Evolutionary conservation across 2,329 filamentous ascomycete species (phyloP).

Genomic region (Pseudogymnoascus sp.): DNA sequence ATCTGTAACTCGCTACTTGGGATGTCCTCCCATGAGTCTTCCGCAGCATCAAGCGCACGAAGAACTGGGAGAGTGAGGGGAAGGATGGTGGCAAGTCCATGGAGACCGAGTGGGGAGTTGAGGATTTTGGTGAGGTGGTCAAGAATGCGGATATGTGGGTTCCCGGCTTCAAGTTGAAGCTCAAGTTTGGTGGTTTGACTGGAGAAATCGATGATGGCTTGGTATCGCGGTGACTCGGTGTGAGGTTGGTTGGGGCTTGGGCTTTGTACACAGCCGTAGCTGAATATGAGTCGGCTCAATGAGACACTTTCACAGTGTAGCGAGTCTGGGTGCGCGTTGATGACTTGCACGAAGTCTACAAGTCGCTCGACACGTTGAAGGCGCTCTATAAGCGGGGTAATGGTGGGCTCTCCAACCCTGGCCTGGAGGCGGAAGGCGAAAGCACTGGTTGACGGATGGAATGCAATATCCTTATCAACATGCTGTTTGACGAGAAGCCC

Average conservation of each 20-base stretch:
- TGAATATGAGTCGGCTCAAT: constrained; percentile 56
- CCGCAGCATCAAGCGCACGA: constrained; percentile 50
- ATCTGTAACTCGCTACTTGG: constrained; percentile 40
- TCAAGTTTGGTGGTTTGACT: constrained; percentile 38
- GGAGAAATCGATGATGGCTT: constrained; percentile 50
- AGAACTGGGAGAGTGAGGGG: constrained; percentile 57
- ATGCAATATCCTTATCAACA: constrained; percentile 27
- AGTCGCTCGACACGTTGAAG: constrained; percentile 56
- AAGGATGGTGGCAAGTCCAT: constrained; percentile 45
- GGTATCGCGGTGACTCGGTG: constrained; percentile 33
- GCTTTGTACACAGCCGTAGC: constrained; percentile 42
- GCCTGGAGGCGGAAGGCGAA: constrained; percentile 27
- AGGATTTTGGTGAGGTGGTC: constrained; percentile 50
- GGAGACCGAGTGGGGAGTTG: constrained; percentile 42
- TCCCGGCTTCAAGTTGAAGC: constrained; percentile 50
- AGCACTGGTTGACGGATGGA: constrained; percentile 21
- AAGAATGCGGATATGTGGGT: constrained; percentile 58
- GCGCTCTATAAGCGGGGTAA: constrained; percentile 23
- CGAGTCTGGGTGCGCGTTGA: constrained; percentile 46
- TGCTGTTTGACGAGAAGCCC: constrained; percentile 22
- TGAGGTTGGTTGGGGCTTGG: constrained; percentile 12
- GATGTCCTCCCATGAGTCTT: constrained; percentile 41
- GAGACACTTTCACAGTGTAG: constrained; percentile 51
- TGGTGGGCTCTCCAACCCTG: constrained; percentile 23
- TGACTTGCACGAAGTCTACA: constrained; percentile 58